A percentile compares a stretch with the other conserved stretches of the same genome.
Conservation (phyloP, 495 filamentous ascomycete species). For the Rusavskia elegans region DNA sequence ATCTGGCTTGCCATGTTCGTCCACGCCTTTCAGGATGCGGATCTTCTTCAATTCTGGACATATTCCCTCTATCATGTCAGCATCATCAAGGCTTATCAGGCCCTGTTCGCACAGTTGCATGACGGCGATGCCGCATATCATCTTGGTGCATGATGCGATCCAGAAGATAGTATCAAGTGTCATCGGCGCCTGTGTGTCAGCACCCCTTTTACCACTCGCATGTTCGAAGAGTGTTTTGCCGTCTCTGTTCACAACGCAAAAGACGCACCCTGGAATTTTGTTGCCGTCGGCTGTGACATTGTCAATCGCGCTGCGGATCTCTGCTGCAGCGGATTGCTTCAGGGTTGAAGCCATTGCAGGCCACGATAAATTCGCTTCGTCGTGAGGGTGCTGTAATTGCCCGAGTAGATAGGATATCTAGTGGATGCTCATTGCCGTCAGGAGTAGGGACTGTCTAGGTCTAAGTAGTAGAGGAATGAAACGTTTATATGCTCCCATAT, state of each 20-base stretch:
- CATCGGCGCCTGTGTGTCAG: constrained; percentile 26
- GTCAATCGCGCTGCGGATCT: constrained; percentile 15
- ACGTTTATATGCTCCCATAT: too few relatives aligned
- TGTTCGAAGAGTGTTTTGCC: constrained; percentile 32
- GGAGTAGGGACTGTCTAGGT: too few relatives aligned
- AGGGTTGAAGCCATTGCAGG: not conserved
- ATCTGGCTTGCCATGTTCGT: constrained; percentile 20
- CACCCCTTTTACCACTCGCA: constrained; percentile 28
- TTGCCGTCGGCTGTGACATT: constrained; percentile 21
- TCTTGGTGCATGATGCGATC: constrained; percentile 46
- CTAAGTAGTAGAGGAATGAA: too few relatives aligned
- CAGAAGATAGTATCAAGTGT: constrained; percentile 36
- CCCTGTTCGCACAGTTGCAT: constrained; percentile 50
- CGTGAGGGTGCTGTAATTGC: too few relatives aligned
- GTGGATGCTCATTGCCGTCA: too few relatives aligned
- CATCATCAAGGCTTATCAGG: constrained; percentile 34
- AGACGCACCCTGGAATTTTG: constrained; percentile 28
- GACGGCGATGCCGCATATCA: constrained; percentile 35
- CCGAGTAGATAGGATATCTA: too few relatives aligned
- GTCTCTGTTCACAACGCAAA: constrained; percentile 30
- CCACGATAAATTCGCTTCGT: not conserved
- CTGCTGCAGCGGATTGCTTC: not conserved
- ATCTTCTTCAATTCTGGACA: constrained; percentile 34
- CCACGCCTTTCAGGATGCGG: constrained; percentile 26
- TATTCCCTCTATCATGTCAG: constrained; percentile 26